Base-by-base conservation (phyloP, 2,329 filamentous ascomycete genomes). In the Colletotrichum eleusines region DNA sequence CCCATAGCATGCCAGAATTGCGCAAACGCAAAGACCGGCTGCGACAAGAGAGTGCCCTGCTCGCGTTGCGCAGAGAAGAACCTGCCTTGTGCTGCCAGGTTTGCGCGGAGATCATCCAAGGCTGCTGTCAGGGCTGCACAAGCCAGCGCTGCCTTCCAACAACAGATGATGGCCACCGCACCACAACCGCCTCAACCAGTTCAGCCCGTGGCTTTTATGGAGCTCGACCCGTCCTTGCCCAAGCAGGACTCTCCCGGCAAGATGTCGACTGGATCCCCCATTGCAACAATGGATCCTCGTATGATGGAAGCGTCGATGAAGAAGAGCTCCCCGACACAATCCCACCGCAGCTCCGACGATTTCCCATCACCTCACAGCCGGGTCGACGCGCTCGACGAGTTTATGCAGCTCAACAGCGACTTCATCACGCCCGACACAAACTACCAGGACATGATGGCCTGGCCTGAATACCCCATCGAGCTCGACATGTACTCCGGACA, bases 61-160 rank as follows among this genome's bases (percentile, higher is more conserved):
- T 80, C 80, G 31, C 76, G 81, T 33, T 82, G 81, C 65, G 75
- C 75, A 53, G 79, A 81, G 73, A 82, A 79, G 71, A 78, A 77
- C 38, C 72, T 78, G 26, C 64, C 74, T 54, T 82, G 81, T 69
- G 82, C 81, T 5, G 82, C 84, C 2, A 80, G 86, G 18, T 88
- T 84, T 76, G 85, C 86, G 1, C 80, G 86, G 31, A 80, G 86
- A 40, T 84, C 85, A 2, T 84, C 84, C 35, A 88, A 87, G 74
- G 82, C 81, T 3, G 83, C 83, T 1, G 75, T 82, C 16, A 79
- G 84, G 23, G 82, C 81, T 2, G 82, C 83, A 5, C 83, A 85
- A 65, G 81, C 80, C 42, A 80, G 66, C 42, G 78, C 78, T 18
- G 78, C 80, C 0, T 78, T 79, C 58, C 79, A 76, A 48, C 76